Percentiles rank a stretch among this genome's conserved stretches.
Conservation (phyloP, 495 filamentous ascomycete genomes). For the Daldinia grandis region DNA sequence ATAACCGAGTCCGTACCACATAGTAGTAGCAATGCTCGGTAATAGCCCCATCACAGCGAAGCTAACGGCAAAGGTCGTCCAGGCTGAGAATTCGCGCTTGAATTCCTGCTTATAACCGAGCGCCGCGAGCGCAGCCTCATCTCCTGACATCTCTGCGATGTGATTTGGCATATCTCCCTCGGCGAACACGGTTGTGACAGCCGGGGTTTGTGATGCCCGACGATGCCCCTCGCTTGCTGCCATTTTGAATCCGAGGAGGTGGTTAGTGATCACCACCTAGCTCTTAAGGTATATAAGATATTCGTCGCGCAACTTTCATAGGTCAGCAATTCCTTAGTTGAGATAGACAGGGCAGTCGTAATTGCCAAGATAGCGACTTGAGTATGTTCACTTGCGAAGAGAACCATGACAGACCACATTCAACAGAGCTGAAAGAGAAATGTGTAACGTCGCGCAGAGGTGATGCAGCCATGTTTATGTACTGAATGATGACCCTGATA, state of each 20-base stretch:
- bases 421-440: conserved; percentile 2
- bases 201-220: conserved; percentile 52
- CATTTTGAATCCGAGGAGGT: conserved; percentile 15
- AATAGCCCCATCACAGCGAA: conserved; percentile 79
- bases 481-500: conserved; percentile 12
- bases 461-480: conserved; percentile 32
- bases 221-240: conserved; percentile 2
- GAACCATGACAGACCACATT: background rate
- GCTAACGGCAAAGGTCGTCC: conserved; percentile 81
- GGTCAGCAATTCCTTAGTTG: background rate
- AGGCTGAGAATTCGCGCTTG: conserved; percentile 83
- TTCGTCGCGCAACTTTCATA: background rate
- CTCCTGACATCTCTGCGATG: conserved; percentile 54
- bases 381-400: conserved; percentile 4
- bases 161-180: conserved; percentile 67
- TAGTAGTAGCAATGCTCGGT: conserved; percentile 77
- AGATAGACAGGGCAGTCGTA: background rate
- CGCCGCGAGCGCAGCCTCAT: conserved; percentile 74
- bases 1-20: conserved; percentile 84
- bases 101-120: conserved; percentile 84
- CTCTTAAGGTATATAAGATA: background rate
- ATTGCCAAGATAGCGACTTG: background rate
- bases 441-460: conserved; percentile 16
- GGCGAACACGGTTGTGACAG: conserved; percentile 73
- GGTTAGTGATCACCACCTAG: background rate